These are phyloP conservation scores for Parasitella parasitica DNA, from an alignment of 371 early-diverging fungal species.

Conservation along the genomic window DNA sequence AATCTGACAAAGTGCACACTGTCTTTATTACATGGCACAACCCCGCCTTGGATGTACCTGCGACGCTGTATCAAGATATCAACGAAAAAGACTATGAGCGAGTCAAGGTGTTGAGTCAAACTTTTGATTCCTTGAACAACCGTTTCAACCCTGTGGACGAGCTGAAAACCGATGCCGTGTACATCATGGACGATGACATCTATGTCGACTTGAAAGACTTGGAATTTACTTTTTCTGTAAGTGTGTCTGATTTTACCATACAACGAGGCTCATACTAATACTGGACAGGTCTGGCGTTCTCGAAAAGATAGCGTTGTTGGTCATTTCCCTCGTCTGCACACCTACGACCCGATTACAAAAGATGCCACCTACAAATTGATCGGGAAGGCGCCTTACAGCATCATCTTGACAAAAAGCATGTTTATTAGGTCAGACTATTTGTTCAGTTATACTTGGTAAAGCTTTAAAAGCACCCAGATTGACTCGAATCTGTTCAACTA, in stretches of 20 bases:
- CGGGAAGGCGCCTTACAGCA: slow-evolving; percentile 27
- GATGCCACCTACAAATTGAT: slow-evolving; percentile 24
- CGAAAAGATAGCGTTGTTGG: slow-evolving; percentile 40
- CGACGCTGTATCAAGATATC: slow-evolving; percentile 13
- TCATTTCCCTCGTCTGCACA: slow-evolving; percentile 46
- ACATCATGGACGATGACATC: slow-evolving; percentile 49
- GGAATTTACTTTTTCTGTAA: slow-evolving; percentile 36
- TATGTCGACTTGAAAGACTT: slow-evolving; percentile 34
- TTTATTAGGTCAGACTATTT: slow-evolving; percentile 46
- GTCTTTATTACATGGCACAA: slow-evolving; percentile 57
- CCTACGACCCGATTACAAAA: slow-evolving; percentile 20
- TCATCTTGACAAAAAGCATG: slow-evolving; percentile 53
- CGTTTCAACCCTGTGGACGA: slow-evolving; percentile 40
- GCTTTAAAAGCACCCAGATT: no score
- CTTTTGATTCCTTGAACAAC: slow-evolving; percentile 45
- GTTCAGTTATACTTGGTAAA: slow-evolving; percentile 46
- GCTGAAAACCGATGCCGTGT: slow-evolving; percentile 37
- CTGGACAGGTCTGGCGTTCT: slow-evolving; percentile 27
- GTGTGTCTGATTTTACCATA: not conserved
- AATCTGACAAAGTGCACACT: slow-evolving; percentile 29
- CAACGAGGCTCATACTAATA: not conserved
- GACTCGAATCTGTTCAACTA: no score
- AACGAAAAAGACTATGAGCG: slow-evolving; percentile 11
- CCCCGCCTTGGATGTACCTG: slow-evolving; percentile 31
- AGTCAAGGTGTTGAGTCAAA: slow-evolving; percentile 29